Percentiles rank a stretch among this genome's conserved stretches.
These are phyloP conservation scores for Colletotrichum scovillei DNA, from an alignment of 2,329 filamentous ascomycete genomes.

Conservation along the genomic window DNA sequence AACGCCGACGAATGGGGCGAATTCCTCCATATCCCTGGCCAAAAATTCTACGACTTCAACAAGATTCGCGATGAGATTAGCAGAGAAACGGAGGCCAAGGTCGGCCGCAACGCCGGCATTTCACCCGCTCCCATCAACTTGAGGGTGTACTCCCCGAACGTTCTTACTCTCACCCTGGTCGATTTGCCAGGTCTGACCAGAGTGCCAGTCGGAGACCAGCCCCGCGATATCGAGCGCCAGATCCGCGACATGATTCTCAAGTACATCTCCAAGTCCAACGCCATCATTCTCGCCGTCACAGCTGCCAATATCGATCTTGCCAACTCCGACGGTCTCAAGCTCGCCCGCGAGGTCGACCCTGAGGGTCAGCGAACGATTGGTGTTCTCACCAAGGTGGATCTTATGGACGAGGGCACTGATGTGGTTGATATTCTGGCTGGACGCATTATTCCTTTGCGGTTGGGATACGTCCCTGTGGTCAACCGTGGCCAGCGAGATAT, in stretches of 20 bases:
- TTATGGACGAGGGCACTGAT: constrained; percentile 99
- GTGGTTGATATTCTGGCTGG: constrained; percentile 98
- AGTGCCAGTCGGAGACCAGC: constrained; percentile 96
- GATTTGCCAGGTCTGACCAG: constrained; percentile 97
- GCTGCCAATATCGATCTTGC: constrained; percentile 97
- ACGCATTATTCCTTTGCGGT: constrained; percentile 91
- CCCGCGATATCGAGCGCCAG: constrained; percentile 94
- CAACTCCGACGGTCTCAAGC: constrained; percentile 97
- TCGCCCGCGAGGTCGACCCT: constrained; percentile 95
- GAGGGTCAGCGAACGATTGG: constrained; percentile 98
- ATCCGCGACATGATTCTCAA: constrained; percentile 99
- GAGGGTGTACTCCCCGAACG: constrained; percentile 97
- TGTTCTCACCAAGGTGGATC: constrained; percentile 97
- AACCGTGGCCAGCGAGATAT: constrained; percentile 98
- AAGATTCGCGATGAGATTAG: constrained; percentile 99
- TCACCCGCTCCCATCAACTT: constrained; percentile 97
- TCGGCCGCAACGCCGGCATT: constrained; percentile 95
- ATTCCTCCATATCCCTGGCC: constrained; percentile 96
- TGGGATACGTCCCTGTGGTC: constrained; percentile 97
- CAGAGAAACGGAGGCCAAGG: constrained; percentile 95
- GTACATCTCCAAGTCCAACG: constrained; percentile 98
- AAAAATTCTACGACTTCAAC: constrained; percentile 98
- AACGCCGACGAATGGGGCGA: constrained; percentile 98
- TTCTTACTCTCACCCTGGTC: constrained; percentile 94
- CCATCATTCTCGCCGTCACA: constrained; percentile 96